Percentiles rank a stretch among this genome's conserved stretches.
These are phyloP conservation scores for Kwoniella dejecticola DNA, from an alignment of 768 basidiomycete genomes.

Conservation along the genomic window DNA sequence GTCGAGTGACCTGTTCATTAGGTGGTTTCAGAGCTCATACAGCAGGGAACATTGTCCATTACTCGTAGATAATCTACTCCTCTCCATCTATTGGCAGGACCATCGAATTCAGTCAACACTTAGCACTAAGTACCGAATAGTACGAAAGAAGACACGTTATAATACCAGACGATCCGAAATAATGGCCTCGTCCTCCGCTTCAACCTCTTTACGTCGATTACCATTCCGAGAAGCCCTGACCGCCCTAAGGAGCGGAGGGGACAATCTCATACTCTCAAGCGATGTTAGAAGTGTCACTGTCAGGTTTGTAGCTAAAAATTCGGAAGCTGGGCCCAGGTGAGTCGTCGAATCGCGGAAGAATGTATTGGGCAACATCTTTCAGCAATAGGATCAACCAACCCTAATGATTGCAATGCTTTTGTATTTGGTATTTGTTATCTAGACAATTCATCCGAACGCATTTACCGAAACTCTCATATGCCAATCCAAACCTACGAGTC, in stretches of 20 bases:
- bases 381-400: too few relatives aligned
- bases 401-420: background rate
- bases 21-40: too few relatives aligned
- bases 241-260: constrained; percentile 16
- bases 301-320: constrained; percentile 34
- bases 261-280: constrained; percentile 17
- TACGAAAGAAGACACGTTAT: too few relatives aligned
- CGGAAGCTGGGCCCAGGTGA: constrained; percentile 36
- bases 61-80: too few relatives aligned
- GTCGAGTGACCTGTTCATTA: too few relatives aligned
- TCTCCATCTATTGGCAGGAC: too few relatives aligned
- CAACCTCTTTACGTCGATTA: constrained; percentile 13
- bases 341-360: too few relatives aligned
- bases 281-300: constrained; percentile 25
- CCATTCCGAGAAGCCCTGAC: constrained; percentile 25
- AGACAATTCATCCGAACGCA: constrained; percentile 36
- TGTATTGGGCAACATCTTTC: too few relatives aligned
- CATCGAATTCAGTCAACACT: too few relatives aligned
- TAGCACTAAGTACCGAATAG: too few relatives aligned
- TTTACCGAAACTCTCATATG: constrained; percentile 37
- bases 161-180: background rate
- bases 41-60: too few relatives aligned
- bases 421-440: background rate
- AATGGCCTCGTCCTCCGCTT: constrained; percentile 10
- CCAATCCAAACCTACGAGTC: constrained; percentile 33